phyloP scores from a whole-genome alignment of 306 rosid species.

The Chamaecrista fasciculata region DNA sequence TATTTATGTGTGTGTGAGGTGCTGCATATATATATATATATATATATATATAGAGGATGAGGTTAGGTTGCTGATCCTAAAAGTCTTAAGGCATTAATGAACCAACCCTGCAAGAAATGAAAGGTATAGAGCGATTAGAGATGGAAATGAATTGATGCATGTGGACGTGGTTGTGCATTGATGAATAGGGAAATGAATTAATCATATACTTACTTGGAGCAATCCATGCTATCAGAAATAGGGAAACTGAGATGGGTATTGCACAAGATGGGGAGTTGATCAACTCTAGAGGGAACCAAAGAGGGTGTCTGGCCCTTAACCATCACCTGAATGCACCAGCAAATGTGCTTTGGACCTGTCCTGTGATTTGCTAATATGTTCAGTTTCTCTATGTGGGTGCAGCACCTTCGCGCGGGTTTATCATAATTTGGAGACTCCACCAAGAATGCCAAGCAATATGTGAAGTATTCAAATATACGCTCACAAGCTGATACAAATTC shows the following conservation, averaged over 20 bases:
- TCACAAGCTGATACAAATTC: constrained; percentile 14
- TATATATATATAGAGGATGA: too few species aligned
- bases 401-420: constrained; percentile 22
- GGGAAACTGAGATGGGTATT: constrained; percentile 41
- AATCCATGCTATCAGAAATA: constrained; percentile 43
- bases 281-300: constrained; percentile 3
- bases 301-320: constrained; percentile 29
- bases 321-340: constrained; percentile 37
- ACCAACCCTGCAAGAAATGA: constrained; percentile 24
- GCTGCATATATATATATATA: too few species aligned
- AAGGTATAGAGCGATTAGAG: too few species aligned
- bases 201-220: constrained; percentile 41
- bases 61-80: too few species aligned
- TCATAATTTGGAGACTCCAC: background rate
- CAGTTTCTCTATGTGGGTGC: constrained; percentile 17
- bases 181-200: too few species aligned
- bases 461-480: constrained; percentile 30
- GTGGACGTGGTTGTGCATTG: too few species aligned
- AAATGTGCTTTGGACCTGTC: constrained; percentile 24
- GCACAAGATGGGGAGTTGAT: constrained; percentile 33
- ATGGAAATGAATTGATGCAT: too few species aligned
- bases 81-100: too few species aligned
- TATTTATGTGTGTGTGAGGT: too few species aligned
- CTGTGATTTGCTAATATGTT: constrained; percentile 30
- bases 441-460: constrained; percentile 32